These are phyloP conservation scores for Tylopilus intermedius DNA, from an alignment of 768 basidiomycete species.

Conservation along the genomic window DNA sequence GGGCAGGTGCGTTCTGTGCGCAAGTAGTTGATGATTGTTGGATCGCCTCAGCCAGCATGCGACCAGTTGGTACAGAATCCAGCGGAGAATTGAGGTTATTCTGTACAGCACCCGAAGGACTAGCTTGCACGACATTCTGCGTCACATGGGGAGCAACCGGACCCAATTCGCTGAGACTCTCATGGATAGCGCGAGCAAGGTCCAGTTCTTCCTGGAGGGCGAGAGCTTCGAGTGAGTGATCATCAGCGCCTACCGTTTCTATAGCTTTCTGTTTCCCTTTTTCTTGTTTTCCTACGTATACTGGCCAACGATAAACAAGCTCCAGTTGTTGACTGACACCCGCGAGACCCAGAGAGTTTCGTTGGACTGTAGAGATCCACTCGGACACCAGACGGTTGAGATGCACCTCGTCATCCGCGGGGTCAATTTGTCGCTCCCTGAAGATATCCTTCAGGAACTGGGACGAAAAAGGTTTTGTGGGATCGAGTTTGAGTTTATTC, in stretches of 20 bases:
- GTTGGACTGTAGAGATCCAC: conserved; percentile 29
- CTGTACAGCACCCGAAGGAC: conserved; percentile 6
- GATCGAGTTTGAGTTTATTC: conserved; percentile 41
- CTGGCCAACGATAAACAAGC: conserved; percentile 36
- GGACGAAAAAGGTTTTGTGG: conserved; percentile 43
- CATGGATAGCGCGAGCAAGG: conserved; percentile 42
- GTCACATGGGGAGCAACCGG: conserved; percentile 7
- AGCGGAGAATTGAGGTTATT: conserved; percentile 7
- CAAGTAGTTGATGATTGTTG: conserved; percentile 24
- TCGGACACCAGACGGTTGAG: conserved; percentile 29
- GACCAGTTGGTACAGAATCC: conserved; percentile 10
- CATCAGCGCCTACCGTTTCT: conserved; percentile 4
- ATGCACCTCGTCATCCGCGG: conserved; percentile 19
- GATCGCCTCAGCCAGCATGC: conserved; percentile 28
- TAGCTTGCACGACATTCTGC: conserved; percentile 5
- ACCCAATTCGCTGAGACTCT: conserved; percentile 35
- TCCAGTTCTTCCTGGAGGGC: conserved; percentile 37
- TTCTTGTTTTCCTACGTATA: background rate
- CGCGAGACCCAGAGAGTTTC: conserved; percentile 18
- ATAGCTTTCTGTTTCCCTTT: conserved; percentile 4
- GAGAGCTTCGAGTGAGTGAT: conserved; percentile 13
- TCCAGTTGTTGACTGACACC: conserved; percentile 35
- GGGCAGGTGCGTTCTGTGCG: conserved; percentile 6
- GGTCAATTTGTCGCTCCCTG: conserved; percentile 18
- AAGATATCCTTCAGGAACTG: conserved; percentile 38